Evolutionary conservation across 108 stramenopile species (phyloP).

Genomic region (Pseudonitzschia pungens): DNA sequence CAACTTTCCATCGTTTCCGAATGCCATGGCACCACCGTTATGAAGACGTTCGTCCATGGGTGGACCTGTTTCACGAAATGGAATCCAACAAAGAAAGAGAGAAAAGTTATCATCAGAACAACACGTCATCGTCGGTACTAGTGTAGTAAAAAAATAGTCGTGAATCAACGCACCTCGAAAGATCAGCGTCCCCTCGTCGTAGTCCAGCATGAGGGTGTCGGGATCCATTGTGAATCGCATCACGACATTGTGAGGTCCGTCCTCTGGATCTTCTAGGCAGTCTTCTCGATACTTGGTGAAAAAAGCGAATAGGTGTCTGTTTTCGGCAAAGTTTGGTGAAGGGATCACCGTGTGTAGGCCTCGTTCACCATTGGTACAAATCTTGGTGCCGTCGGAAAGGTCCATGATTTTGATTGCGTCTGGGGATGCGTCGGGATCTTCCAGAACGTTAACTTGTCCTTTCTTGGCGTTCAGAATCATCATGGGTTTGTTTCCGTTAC

Average conservation of each 20-base stretch:
- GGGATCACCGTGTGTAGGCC: conserved; percentile 24
- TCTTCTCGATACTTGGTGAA: conserved; percentile 26
- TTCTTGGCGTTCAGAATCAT: conserved; percentile 19
- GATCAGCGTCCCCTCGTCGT: conserved; percentile 8
- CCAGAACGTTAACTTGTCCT: conserved; percentile 14
- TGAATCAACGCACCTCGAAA: conserved; percentile 3
- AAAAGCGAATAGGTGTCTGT: conserved; percentile 28
- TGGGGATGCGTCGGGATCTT: conserved; percentile 25
- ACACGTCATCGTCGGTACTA: not conserved
- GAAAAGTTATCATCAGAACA: not conserved
- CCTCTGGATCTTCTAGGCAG: conserved; percentile 14
- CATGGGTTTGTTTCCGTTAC: conserved; percentile 15
- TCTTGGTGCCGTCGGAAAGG: conserved; percentile 1
- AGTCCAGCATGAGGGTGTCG: conserved; percentile 6
- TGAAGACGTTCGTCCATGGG: conserved; percentile 21
- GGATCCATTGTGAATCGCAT: conserved; percentile 27
- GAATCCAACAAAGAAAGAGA: not conserved
- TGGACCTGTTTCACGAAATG: conserved; percentile 5
- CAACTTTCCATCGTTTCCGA: conserved; percentile 46
- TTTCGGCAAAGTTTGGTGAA: conserved; percentile 29
- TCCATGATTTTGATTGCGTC: conserved; percentile 10
- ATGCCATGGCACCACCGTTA: conserved; percentile 35
- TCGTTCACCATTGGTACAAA: conserved; percentile 42
- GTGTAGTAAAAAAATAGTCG: not conserved
- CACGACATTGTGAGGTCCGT: conserved; percentile 34